These are phyloP conservation scores for Aquilaria sinensis DNA, from an alignment of 345 rosid species.

Conservation along the genomic window DNA sequence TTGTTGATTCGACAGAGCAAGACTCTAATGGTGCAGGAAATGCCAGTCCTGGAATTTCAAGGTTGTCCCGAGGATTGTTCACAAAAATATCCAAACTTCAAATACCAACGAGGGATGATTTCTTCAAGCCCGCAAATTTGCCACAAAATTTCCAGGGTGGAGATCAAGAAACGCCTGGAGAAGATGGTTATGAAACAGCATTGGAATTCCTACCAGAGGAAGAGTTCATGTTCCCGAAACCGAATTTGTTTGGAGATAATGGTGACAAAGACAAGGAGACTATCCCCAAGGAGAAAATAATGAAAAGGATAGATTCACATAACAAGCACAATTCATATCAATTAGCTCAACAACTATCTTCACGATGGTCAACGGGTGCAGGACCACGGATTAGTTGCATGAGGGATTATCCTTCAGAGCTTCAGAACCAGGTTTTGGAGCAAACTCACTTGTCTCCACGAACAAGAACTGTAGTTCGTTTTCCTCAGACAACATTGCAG, in stretches of 20 bases:
- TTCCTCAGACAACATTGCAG: constrained; percentile 13
- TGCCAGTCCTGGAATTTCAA: constrained; percentile 16
- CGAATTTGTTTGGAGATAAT: constrained; percentile 54
- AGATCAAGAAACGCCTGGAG: constrained; percentile 23
- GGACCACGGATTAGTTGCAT: constrained; percentile 95
- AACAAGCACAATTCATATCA: constrained; percentile 66
- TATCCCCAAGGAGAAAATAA: constrained; percentile 62
- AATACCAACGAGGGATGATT: constrained; percentile 25
- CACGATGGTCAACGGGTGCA: constrained; percentile 87
- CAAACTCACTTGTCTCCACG: constrained; percentile 71
- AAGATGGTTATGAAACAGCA: constrained; percentile 70
- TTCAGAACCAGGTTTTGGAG: constrained; percentile 65
- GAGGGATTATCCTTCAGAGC: constrained; percentile 91
- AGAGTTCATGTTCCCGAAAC: constrained; percentile 57
- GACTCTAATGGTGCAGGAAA: constrained; percentile 13
- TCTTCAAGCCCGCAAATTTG: constrained; percentile 15
- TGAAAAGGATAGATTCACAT: constrained; percentile 74
- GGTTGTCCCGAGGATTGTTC: constrained; percentile 20
- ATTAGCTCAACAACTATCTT: constrained; percentile 64
- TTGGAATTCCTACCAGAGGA: constrained; percentile 67
- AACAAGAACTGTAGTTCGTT: constrained; percentile 12
- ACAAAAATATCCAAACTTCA: constrained; percentile 36
- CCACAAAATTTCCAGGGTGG: constrained; percentile 8
- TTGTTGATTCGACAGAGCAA: constrained; percentile 12
- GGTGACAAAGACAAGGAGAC: constrained; percentile 43